These are phyloP conservation scores for Encephalitozoon cuniculi DNA, from an alignment of 371 early-diverging fungal species.

Conservation along the genomic window DNA sequence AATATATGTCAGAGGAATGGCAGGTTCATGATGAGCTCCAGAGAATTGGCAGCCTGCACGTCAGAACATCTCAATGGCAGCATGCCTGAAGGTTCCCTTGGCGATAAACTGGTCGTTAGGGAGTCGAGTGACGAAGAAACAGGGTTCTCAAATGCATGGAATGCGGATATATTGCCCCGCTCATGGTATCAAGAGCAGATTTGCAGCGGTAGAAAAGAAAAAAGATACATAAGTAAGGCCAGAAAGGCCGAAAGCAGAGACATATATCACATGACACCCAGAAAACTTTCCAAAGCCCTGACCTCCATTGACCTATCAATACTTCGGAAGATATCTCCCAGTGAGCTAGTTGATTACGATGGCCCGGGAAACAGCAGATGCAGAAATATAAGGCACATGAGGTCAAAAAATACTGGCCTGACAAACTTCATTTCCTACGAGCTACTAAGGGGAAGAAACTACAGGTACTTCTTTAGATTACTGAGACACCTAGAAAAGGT, in stretches of 20 bases:
- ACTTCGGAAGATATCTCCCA: not conserved
- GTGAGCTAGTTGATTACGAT: conserved; percentile 19
- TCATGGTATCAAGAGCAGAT: not conserved
- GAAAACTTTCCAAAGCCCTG: not conserved
- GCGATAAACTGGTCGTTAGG: not conserved
- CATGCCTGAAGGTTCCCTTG: not conserved
- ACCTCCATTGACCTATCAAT: conserved; percentile 14
- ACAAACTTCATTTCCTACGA: conserved; percentile 9
- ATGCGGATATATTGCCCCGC: not conserved
- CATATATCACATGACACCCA: conserved; percentile 10
- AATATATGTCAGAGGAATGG: not conserved
- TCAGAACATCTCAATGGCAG: not conserved
- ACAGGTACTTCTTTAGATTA: conserved; percentile 10
- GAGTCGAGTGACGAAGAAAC: not conserved
- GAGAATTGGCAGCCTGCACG: not conserved
- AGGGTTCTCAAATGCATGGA: not conserved
- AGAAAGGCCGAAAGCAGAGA: not conserved
- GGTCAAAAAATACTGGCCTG: conserved; percentile 12
- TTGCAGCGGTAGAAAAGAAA: not conserved
- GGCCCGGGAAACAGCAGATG: not conserved
- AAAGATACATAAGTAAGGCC: not conserved
- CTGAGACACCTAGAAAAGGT: conserved; percentile 5
- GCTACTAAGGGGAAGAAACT: not conserved
- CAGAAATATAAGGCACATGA: not conserved
- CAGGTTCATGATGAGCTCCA: not conserved